A percentile compares a stretch with the other conserved stretches of the same genome.
Conservation (phyloP, 73 alveolate species). For the Paramecium tetraurelia region DNA sequence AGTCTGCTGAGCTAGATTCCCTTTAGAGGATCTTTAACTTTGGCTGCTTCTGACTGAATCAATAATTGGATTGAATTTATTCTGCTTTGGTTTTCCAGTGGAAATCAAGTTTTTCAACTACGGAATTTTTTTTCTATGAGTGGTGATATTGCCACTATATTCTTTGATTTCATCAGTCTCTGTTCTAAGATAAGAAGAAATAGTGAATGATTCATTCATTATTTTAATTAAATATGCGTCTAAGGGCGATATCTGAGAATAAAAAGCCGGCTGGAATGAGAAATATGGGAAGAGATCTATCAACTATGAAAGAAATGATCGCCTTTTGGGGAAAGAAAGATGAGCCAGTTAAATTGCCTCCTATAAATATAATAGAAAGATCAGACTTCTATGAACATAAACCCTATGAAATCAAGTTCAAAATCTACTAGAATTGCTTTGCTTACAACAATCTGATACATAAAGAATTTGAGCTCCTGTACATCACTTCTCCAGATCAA, state of each 20-base stretch:
- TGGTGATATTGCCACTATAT: neutral
- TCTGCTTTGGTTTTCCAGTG: neutral
- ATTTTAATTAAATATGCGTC: neutral
- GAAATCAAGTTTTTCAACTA: neutral
- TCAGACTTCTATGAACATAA: neutral
- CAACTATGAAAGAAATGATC: neutral
- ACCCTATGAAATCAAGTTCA: neutral
- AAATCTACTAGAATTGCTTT: neutral
- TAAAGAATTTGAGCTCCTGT: neutral
- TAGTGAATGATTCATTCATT: neutral
- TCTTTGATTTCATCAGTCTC: slow-evolving; percentile 4
- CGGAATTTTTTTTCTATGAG: neutral
- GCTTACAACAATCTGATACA: neutral
- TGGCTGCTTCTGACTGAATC: neutral
- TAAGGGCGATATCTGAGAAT: neutral
- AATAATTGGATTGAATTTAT: neutral
- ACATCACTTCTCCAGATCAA: neutral
- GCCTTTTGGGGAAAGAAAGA: neutral
- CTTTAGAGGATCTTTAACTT: neutral
- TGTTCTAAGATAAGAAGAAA: neutral
- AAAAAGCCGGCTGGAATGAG: neutral
- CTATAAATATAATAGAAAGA: neutral
- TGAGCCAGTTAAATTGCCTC: neutral
- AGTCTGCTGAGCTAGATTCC: neutral
- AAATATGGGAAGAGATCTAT: neutral